Percentiles rank a stretch among this genome's conserved stretches.
Conservation (phyloP, 116 monocot genomes). For the Trichopus zeylanicus region DNA sequence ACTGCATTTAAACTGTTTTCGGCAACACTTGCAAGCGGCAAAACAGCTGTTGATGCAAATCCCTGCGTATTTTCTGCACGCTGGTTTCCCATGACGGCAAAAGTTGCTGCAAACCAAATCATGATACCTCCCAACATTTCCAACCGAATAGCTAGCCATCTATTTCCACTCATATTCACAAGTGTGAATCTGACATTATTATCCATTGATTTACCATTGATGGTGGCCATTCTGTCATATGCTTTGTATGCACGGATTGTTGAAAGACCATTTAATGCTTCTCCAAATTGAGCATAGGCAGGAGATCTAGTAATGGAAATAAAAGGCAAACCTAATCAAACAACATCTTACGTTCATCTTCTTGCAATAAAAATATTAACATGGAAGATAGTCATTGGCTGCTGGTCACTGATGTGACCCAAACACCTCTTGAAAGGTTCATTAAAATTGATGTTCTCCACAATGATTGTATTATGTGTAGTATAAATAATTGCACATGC, state of each 20-base stretch:
- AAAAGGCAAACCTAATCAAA: no score
- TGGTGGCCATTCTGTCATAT: conserved; percentile 85
- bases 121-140: conserved; percentile 88
- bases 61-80: conserved; percentile 64
- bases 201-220: conserved; percentile 95
- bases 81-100: conserved; percentile 95
- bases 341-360: no score
- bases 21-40: conserved; percentile 89
- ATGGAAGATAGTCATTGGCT: no score
- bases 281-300: conserved; percentile 95
- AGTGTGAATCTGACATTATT: conserved; percentile 92
- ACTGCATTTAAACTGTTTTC: conserved; percentile 99
- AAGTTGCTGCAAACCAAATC: conserved; percentile 91
- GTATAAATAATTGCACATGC: no score
- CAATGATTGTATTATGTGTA: no score
- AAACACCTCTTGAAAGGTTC: no score
- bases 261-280: conserved; percentile 90
- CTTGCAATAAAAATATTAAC: no score
- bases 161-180: conserved; percentile 81
- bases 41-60: conserved; percentile 83
- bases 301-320: conserved; percentile 96
- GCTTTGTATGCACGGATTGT: conserved; percentile 96
- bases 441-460: no score
- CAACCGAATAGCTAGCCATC: conserved; percentile 92
- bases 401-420: no score